Percentiles rank a stretch among this genome's conserved stretches.
phyloP scores from a whole-genome alignment of 2,329 filamentous ascomycete species.

The Plectosphaerella sp. region DNA sequence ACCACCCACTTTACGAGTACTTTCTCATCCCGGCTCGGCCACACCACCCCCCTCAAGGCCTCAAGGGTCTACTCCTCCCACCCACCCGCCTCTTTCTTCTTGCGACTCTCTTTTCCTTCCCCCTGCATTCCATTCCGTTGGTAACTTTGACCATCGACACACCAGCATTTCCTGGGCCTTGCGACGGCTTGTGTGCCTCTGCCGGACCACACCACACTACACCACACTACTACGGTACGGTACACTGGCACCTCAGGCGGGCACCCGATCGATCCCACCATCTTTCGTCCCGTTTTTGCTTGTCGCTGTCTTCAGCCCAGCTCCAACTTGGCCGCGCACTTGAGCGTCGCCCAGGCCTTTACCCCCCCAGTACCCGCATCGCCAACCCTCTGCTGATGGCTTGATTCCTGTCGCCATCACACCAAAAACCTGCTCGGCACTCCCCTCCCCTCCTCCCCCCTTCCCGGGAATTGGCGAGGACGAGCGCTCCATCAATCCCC shows the following conservation, averaged over 20 bases:
- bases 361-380: not conserved
- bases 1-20: not conserved
- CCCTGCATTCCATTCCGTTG: too few species aligned
- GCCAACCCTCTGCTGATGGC: conserved; percentile 1
- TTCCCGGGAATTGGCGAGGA: conserved; percentile 11
- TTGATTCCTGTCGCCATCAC: not conserved
- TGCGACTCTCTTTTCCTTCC: too few species aligned
- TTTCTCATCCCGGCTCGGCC: not conserved
- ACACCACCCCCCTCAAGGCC: too few species aligned
- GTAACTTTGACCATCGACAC: too few species aligned
- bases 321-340: not conserved
- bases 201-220: too few species aligned
- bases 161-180: too few species aligned
- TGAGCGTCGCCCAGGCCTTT: not conserved
- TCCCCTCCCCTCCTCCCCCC: not conserved
- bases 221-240: too few species aligned
- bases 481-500: conserved; percentile 11
- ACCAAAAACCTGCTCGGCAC: conserved; percentile 1
- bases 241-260: too few species aligned
- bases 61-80: not conserved
- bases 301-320: not conserved
- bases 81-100: not conserved
- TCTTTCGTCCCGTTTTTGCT: too few species aligned
- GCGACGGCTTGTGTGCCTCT: too few species aligned
- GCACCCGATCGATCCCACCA: too few species aligned